Conservation (phyloP, 2,329 filamentous ascomycete genomes). For the Trichoderma aggressivum region DNA sequence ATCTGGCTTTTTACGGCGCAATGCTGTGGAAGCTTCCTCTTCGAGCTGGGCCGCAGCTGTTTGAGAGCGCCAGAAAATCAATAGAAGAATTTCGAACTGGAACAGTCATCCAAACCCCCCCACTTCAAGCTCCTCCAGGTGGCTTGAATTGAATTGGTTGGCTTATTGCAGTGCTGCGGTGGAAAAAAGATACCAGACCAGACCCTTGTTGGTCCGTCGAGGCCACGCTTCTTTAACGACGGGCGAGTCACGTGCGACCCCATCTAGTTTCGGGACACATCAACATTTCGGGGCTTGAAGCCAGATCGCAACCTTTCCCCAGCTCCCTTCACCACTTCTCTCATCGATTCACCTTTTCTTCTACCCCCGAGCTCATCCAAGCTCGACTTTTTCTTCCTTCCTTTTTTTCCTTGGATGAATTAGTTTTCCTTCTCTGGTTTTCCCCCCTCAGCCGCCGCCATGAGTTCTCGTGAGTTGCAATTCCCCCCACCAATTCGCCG, state of each 20-base stretch:
- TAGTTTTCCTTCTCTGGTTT: conserved; percentile 38
- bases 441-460: conserved; percentile 41
- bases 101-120: conserved; percentile 10
- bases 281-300: conserved; percentile 42
- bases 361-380: conserved; percentile 36
- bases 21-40: neutral
- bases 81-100: conserved; percentile 1
- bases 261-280: conserved; percentile 41
- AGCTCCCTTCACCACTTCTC: conserved; percentile 33
- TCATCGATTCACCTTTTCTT: conserved; percentile 27
- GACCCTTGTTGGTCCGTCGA: neutral
- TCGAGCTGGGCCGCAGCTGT: neutral
- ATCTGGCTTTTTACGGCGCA: neutral
- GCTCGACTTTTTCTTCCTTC: conserved; percentile 36
- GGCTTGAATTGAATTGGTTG: conserved; percentile 17
- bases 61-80: neutral
- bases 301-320: conserved; percentile 42
- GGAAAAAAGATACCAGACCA: neutral
- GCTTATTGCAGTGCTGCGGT: neutral
- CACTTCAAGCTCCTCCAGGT: conserved; percentile 8
- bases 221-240: conserved; percentile 17
- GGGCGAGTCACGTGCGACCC: conserved; percentile 34
- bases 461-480: conserved; percentile 53
- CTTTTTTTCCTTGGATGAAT: conserved; percentile 39
- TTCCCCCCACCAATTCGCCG: conserved; percentile 19